A percentile compares a stretch with the other conserved stretches of the same genome.
phyloP scores from a whole-genome alignment of 768 basidiomycete genomes.

The Phanerodontia chrysosporium region DNA sequence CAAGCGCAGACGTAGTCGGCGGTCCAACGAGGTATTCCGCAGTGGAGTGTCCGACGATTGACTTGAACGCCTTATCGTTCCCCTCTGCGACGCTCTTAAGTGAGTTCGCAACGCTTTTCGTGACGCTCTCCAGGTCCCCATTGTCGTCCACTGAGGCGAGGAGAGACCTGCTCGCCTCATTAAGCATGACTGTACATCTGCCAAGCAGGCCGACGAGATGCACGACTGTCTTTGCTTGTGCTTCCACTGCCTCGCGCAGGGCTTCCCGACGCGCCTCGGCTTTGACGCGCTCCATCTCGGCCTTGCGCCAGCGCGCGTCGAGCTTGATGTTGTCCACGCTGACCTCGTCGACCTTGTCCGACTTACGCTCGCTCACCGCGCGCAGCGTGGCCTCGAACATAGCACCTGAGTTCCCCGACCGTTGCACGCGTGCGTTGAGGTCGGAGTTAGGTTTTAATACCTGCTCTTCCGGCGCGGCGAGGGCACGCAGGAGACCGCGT shows the following conservation, averaged over 20 bases:
- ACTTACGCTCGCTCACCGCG: constrained; percentile 76
- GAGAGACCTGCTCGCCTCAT: constrained; percentile 48
- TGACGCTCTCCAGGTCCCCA: constrained; percentile 32
- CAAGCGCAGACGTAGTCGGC: constrained; percentile 28
- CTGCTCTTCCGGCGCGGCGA: constrained; percentile 70
- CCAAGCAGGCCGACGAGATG: constrained; percentile 78
- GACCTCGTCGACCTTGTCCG: constrained; percentile 72
- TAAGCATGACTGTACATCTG: constrained; percentile 68
- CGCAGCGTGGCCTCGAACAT: constrained; percentile 86
- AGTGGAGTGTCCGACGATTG: constrained; percentile 64
- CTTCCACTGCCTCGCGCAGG: constrained; percentile 54
- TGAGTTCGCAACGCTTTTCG: constrained; percentile 45
- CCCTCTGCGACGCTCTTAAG: constrained; percentile 54
- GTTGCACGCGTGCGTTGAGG: constrained; percentile 54
- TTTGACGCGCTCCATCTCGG: constrained; percentile 67
- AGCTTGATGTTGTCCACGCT: constrained; percentile 67
- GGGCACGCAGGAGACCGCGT: constrained; percentile 57
- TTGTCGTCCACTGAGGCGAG: constrained; percentile 35
- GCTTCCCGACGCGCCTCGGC: constrained; percentile 63
- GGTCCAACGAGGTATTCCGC: constrained; percentile 48
- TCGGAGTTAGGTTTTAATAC: constrained; percentile 54
- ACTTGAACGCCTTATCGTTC: constrained; percentile 67
- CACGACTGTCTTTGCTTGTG: constrained; percentile 65
- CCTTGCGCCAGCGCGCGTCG: constrained; percentile 58
- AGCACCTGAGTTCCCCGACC: constrained; percentile 68